A percentile compares a stretch with the other conserved stretches of the same genome.
phyloP scores from a whole-genome alignment of 1,284 basidiomycete genomes.

The Papiliotrema terrestris region DNA sequence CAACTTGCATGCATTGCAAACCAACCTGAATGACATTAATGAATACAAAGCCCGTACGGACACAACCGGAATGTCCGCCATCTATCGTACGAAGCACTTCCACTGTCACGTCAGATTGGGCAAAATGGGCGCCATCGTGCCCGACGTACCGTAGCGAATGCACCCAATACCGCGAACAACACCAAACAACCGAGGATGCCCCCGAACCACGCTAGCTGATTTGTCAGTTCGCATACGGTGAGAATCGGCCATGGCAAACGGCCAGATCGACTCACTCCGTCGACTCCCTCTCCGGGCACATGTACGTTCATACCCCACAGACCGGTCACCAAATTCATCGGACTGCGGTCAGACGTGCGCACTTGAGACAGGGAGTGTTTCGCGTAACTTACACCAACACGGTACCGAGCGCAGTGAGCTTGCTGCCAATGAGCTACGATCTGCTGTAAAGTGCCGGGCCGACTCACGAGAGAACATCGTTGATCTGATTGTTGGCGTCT shows the following conservation, averaged over 20 bases:
- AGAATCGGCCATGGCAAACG: not conserved
- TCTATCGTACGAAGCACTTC: slow-evolving; percentile 21
- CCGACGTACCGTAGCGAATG: slow-evolving; percentile 64
- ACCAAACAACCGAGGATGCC: slow-evolving; percentile 76
- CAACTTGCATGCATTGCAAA: no score
- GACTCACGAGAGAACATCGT: slow-evolving; percentile 73
- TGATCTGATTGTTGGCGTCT: slow-evolving; percentile 99
- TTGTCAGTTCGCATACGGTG: slow-evolving; percentile 4
- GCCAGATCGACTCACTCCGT: slow-evolving; percentile 40
- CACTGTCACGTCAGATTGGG: slow-evolving; percentile 10
- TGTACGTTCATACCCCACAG: slow-evolving; percentile 47
- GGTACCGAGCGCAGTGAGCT: slow-evolving; percentile 96
- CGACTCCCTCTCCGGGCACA: slow-evolving; percentile 74
- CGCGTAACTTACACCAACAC: slow-evolving; percentile 69
- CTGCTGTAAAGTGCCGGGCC: not conserved
- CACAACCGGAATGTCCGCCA: not conserved
- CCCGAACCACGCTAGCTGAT: slow-evolving; percentile 68
- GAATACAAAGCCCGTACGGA: no score
- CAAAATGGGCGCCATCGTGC: no score
- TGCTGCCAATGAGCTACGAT: slow-evolving; percentile 55
- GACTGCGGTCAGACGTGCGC: slow-evolving; percentile 40
- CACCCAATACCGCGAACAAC: slow-evolving; percentile 73
- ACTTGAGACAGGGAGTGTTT: not conserved
- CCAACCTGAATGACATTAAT: no score
- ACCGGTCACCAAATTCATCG: slow-evolving; percentile 94